Percentiles rank a stretch among this genome's conserved stretches.
phyloP scores from a whole-genome alignment of 148 eudicot genomes.

The Chenopodium suecicum region DNA sequence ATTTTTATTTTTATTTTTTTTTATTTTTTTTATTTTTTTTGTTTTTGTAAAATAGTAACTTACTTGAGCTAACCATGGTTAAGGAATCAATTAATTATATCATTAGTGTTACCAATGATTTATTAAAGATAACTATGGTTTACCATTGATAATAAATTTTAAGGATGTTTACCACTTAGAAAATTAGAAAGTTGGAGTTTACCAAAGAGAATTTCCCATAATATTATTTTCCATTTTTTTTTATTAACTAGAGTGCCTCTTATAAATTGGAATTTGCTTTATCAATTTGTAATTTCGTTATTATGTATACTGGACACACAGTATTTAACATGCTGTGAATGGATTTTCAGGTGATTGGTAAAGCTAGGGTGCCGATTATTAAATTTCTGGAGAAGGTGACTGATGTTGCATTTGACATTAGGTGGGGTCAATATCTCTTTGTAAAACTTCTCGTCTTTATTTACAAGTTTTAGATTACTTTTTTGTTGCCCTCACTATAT shows the following conservation, averaged over 20 bases:
- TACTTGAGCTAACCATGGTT: too few species aligned
- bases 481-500: neutral
- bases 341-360: constrained; percentile 72
- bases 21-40: too few species aligned
- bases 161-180: too few species aligned
- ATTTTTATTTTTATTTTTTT: too few species aligned
- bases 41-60: too few species aligned
- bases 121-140: too few species aligned
- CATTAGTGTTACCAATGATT: too few species aligned
- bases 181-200: too few species aligned
- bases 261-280: neutral
- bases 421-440: constrained; percentile 43
- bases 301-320: neutral
- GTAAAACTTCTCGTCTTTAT: neutral
- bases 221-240: neutral
- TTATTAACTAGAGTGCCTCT: neutral
- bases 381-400: constrained; percentile 93
- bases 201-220: too few species aligned
- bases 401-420: constrained; percentile 73
- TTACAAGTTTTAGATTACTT: neutral
- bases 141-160: too few species aligned
- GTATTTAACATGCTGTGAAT: constrained; percentile 6
- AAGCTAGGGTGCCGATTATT: constrained; percentile 90
- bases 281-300: neutral
- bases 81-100: too few species aligned